Conservation (phyloP, 805 yeast species). For the Ogataea nonfermentans region DNA sequence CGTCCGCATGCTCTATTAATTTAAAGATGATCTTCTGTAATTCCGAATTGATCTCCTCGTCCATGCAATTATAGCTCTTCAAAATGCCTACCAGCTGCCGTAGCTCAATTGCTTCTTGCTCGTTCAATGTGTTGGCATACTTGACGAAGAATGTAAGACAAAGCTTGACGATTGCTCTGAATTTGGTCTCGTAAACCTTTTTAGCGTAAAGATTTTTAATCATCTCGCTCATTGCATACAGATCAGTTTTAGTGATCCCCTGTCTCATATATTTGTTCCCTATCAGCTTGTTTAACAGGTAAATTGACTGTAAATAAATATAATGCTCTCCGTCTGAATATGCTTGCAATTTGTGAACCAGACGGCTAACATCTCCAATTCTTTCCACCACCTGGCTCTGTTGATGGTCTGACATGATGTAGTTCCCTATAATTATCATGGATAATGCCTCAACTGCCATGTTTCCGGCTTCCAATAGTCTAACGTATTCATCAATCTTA, state of each 20-base stretch:
- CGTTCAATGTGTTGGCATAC: neutral
- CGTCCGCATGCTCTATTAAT: constrained; percentile 5
- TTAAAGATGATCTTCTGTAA: constrained; percentile 6
- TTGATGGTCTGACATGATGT: constrained; percentile 13
- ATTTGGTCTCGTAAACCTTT: neutral
- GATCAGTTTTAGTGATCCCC: neutral
- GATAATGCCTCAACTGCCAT: constrained; percentile 8
- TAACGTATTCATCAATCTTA: constrained; percentile 11
- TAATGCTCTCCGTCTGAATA: neutral
- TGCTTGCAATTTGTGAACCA: constrained; percentile 4
- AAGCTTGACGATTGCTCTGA: neutral
- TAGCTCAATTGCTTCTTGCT: neutral
- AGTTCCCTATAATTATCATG: constrained; percentile 21
- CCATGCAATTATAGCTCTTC: neutral
- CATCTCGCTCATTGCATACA: neutral
- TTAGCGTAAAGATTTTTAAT: neutral
- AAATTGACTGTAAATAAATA: constrained; percentile 5
- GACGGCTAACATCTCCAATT: neutral
- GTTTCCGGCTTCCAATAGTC: neutral
- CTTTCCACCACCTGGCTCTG: constrained; percentile 5
- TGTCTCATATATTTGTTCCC: constrained; percentile 1
- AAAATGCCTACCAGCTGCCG: neutral
- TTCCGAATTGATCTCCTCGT: constrained; percentile 3
- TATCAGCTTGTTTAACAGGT: constrained; percentile 19
- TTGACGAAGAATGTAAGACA: constrained; percentile 1